phyloP scores from a whole-genome alignment of 2,329 filamentous ascomycete genomes.

The Penicillium sp. region DNA sequence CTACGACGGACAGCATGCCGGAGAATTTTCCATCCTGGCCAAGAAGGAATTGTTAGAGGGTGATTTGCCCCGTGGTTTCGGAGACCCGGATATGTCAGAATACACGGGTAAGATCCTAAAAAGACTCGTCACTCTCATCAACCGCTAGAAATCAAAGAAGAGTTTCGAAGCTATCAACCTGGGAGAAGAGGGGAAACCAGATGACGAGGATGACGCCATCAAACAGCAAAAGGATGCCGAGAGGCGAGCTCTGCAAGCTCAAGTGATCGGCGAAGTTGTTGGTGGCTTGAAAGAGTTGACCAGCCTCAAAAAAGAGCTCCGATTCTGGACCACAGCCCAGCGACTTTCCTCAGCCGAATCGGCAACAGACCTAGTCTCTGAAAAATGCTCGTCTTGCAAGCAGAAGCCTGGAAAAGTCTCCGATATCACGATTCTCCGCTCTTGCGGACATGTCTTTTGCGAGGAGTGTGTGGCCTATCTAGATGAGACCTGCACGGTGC shows the following conservation, averaged over 20 bases:
- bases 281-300: neutral
- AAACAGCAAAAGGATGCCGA: no score
- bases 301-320: neutral
- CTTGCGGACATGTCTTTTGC: constrained; percentile 60
- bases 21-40: neutral
- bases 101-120: neutral
- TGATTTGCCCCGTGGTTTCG: neutral
- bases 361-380: no score
- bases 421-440: constrained; percentile 47
- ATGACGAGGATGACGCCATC: no score
- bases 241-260: neutral
- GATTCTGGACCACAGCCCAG: neutral
- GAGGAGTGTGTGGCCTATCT: constrained; percentile 42
- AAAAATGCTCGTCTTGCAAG: neutral
- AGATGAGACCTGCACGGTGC: constrained; percentile 39
- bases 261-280: neutral
- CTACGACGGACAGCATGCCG: neutral
- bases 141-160: no score
- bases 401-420: constrained; percentile 23
- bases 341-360: constrained; percentile 12
- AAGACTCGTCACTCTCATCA: no score
- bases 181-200: no score
- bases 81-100: neutral
- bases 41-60: neutral
- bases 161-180: no score